Evolutionary conservation across 2,329 filamentous ascomycete genomes (phyloP), one percentile per base, ranked within the genome.

Genomic region (Pseudogymnoascus sp.): DNA sequence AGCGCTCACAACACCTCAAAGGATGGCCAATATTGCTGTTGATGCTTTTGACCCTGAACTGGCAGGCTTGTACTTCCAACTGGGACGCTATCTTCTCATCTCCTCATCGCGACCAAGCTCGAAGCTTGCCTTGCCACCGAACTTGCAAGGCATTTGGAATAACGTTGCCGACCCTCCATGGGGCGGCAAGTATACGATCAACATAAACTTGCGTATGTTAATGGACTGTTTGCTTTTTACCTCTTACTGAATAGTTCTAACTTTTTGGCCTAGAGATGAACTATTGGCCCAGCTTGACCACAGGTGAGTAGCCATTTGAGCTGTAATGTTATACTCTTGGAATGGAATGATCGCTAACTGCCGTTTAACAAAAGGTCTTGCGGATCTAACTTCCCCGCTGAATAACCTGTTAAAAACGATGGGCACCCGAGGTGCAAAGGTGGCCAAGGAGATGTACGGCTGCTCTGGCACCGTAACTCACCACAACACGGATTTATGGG

Each of bases 91-190:
- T 64, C 68, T 76, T 17, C 69, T 77, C 10, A 69, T 77, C 35
- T 63, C 71, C 31, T 69, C 71, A n/a, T 71, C 70, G 15, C 68
- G 71, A 29, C 63, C 68, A 10, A 69, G 66, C 19, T 70, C 70
- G 1, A 7, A 42, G 4, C 38, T 17, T 17, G 38, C 38, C 17
- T 67, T 80, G 5, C 77, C 78, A 0, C 75, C 77, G 3, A 79
- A 76, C 38, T 71, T 79, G 1, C 78, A 80, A 64, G 78, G 77
- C 1, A 75, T 79, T 40, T 79, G 77, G 77, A 79, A 78, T 63
- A 67, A 74, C 1, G 69, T 73, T 7, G 76, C 75, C 63, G 68
- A 69, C 7, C 77, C 77, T 1, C 68, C 74, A 5, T 79, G 77
- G 77, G 75, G 75, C 2, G 73, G 72, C 37, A 78, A 78, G 65